phyloP scores from a whole-genome alignment of 805 yeast species.

The Kuraishia ogatae region DNA sequence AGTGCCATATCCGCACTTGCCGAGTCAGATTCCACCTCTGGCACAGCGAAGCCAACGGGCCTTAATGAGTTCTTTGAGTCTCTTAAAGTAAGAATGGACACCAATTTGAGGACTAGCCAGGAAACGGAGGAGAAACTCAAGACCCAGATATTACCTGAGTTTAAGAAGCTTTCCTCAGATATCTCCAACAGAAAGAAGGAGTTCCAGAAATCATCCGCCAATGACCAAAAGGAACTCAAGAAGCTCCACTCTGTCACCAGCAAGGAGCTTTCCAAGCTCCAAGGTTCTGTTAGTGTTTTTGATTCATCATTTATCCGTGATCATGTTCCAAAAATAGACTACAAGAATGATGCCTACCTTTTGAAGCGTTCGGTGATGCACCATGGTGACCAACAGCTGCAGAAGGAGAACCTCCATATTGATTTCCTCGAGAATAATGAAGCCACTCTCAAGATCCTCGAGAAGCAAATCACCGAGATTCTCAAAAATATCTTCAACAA shows the following conservation, averaged over 20 bases:
- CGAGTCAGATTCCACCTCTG: neutral
- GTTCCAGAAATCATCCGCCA: slow-evolving; percentile 23
- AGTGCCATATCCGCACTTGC: neutral
- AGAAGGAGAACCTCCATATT: slow-evolving; percentile 35
- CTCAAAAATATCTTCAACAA: slow-evolving; percentile 28
- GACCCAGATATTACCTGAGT: slow-evolving; percentile 30
- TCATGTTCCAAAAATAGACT: slow-evolving; percentile 20
- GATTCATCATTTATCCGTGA: slow-evolving; percentile 6
- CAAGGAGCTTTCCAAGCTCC: slow-evolving; percentile 17
- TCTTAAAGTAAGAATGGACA: slow-evolving; percentile 19
- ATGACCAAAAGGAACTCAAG: slow-evolving; percentile 30
- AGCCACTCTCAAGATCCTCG: slow-evolving; percentile 28
- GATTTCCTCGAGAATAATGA: slow-evolving; percentile 35
- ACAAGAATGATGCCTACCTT: slow-evolving; percentile 37
- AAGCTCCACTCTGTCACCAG: slow-evolving; percentile 23
- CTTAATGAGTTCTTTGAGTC: slow-evolving; percentile 20
- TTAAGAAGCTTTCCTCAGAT: slow-evolving; percentile 30
- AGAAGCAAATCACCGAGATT: slow-evolving; percentile 31
- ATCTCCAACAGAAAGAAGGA: slow-evolving; percentile 33
- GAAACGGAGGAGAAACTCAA: slow-evolving; percentile 31
- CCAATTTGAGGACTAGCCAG: slow-evolving; percentile 21
- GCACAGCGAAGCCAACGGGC: neutral
- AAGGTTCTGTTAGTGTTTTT: slow-evolving; percentile 12
- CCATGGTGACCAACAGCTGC: slow-evolving; percentile 31
- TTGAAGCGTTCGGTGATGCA: slow-evolving; percentile 26